These are phyloP conservation scores for Pichia cabralensis DNA, from an alignment of 805 yeast species.

Conservation along the genomic window DNA sequence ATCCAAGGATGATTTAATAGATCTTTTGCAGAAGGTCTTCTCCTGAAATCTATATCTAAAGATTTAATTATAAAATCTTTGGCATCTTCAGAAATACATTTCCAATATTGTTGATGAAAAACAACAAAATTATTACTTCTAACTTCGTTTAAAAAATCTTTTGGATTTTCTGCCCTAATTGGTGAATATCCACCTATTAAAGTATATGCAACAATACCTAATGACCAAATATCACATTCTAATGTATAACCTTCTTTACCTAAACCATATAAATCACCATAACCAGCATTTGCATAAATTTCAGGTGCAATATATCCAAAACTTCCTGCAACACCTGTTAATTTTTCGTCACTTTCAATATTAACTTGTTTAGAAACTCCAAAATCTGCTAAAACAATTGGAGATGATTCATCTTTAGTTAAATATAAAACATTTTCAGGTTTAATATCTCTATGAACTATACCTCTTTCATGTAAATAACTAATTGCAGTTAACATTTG, in stretches of 20 bases:
- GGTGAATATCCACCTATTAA: conserved; percentile 89
- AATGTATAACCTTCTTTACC: conserved; percentile 73
- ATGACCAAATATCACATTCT: conserved; percentile 93
- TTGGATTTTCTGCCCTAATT: conserved; percentile 73
- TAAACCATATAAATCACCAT: conserved; percentile 26
- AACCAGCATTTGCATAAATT: conserved; percentile 51
- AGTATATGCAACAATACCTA: conserved; percentile 90
- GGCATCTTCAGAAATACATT: conserved; percentile 68
- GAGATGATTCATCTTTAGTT: conserved; percentile 49
- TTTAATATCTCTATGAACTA: conserved; percentile 90
- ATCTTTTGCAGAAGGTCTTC: conserved; percentile 60
- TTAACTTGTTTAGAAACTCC: conserved; percentile 79
- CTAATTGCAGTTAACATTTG: conserved; percentile 72
- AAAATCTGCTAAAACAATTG: conserved; percentile 85
- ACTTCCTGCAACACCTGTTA: conserved; percentile 48
- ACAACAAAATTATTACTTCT: conserved; percentile 62
- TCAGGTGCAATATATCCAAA: conserved; percentile 98
- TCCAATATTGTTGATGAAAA: conserved; percentile 86
- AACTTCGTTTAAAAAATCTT: conserved; percentile 75
- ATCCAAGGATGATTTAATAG: conserved; percentile 74
- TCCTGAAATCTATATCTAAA: conserved; percentile 54
- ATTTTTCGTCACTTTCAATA: conserved; percentile 14
- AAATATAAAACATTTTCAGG: conserved; percentile 86
- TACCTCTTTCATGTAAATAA: conserved; percentile 65
- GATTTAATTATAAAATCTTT: conserved; percentile 65